These are phyloP conservation scores for Alternaria burnsii DNA, from an alignment of 2,329 filamentous ascomycete genomes.

Conservation along the genomic window DNA sequence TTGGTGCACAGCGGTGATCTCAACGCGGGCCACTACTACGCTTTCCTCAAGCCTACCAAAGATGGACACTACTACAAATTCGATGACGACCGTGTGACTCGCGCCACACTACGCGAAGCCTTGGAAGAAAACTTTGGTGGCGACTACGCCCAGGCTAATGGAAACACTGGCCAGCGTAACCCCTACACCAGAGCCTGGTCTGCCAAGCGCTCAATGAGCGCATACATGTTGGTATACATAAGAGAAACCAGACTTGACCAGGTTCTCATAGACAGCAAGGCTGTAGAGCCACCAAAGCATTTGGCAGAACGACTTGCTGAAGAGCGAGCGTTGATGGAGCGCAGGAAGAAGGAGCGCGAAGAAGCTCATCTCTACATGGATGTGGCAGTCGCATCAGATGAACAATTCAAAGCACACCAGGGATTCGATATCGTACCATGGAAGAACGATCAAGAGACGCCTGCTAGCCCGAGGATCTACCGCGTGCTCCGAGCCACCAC, in stretches of 20 bases:
- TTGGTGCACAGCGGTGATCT: conserved; percentile 96
- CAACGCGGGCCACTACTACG: conserved; percentile 98
- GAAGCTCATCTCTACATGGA: conserved; percentile 94
- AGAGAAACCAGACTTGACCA: conserved; percentile 85
- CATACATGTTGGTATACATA: conserved; percentile 99
- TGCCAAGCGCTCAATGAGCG: conserved; percentile 78
- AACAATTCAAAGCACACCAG: conserved; percentile 81
- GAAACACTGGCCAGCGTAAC: conserved; percentile 66
- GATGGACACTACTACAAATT: conserved; percentile 97
- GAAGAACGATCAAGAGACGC: conserved; percentile 64
- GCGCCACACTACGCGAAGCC: conserved; percentile 87
- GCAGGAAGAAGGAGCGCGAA: conserved; percentile 84
- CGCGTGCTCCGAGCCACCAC: conserved; percentile 78
- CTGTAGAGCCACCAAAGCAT: conserved; percentile 81
- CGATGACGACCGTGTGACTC: conserved; percentile 97
- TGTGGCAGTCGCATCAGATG: conserved; percentile 80
- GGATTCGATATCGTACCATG: conserved; percentile 78
- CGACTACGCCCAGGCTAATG: conserved; percentile 73
- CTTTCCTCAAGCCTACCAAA: conserved; percentile 88
- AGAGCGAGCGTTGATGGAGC: conserved; percentile 78
- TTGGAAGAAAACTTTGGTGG: conserved; percentile 97
- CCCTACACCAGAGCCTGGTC: conserved; percentile 71
- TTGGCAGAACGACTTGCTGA: conserved; percentile 81
- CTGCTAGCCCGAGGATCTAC: conserved; percentile 75
- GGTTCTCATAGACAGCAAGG: conserved; percentile 78